Conservation (phyloP, 202 grass and related monocot species). For the Setaria italica region DNA sequence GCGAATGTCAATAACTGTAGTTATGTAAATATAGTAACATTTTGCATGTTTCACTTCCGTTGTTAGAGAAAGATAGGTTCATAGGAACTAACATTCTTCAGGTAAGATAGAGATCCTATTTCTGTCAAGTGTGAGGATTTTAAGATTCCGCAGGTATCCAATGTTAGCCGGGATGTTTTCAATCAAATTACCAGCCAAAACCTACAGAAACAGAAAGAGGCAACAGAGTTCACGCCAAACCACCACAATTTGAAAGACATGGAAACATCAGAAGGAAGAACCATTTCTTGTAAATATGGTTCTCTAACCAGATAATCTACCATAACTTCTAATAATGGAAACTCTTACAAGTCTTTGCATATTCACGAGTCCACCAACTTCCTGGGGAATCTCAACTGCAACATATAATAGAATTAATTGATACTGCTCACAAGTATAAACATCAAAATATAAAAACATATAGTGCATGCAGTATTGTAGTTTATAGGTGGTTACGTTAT, state of each 20-base stretch:
- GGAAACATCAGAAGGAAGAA: conserved; percentile 15
- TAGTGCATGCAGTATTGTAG: not conserved
- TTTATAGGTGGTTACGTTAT: not conserved
- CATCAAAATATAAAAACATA: not conserved
- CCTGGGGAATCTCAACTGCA: conserved; percentile 77
- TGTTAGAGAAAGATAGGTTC: conserved; percentile 36
- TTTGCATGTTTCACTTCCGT: not conserved
- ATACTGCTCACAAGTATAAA: conserved; percentile 31
- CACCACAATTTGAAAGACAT: conserved; percentile 1
- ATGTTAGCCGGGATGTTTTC: conserved; percentile 81
- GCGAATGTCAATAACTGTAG: not conserved
- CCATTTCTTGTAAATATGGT: conserved; percentile 31
- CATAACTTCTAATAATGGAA: conserved; percentile 39
- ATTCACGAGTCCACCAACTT: conserved; percentile 71
- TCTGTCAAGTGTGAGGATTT: conserved; percentile 90
- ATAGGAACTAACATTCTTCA: conserved; percentile 84
- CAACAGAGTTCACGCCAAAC: conserved; percentile 40
- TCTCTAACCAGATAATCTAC: conserved; percentile 43
- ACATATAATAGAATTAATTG: conserved; percentile 37
- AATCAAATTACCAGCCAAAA: conserved; percentile 85
- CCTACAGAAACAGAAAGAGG: conserved; percentile 63
- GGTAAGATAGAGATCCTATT: conserved; percentile 78
- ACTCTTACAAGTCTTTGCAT: conserved; percentile 93
- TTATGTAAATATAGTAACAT: conserved; percentile 32
- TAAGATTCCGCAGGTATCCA: conserved; percentile 78